A percentile compares a stretch with the other conserved stretches of the same genome.
These are phyloP conservation scores for Penicillium sp. DNA, from an alignment of 2,329 filamentous ascomycete species.

Conservation along the genomic window DNA sequence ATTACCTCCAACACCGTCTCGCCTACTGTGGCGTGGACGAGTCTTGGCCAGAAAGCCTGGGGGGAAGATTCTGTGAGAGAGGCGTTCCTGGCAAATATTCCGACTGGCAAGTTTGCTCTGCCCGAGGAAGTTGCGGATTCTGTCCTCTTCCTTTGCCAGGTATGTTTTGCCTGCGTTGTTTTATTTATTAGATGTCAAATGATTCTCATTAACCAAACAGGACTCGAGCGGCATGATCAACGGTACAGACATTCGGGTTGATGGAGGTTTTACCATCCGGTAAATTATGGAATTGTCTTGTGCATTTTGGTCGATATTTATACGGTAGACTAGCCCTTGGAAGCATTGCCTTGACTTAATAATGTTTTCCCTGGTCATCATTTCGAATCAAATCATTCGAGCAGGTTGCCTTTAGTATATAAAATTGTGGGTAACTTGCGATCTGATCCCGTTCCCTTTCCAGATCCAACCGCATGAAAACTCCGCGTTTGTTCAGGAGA, in stretches of 20 bases:
- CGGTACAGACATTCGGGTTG: constrained; percentile 41
- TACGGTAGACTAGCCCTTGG: not conserved
- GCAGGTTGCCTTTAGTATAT: not conserved
- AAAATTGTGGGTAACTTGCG: no score
- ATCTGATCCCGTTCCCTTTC: no score
- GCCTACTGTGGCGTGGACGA: constrained; percentile 50
- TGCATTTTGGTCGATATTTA: not conserved
- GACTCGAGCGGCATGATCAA: constrained; percentile 45
- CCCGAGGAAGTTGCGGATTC: constrained; percentile 43
- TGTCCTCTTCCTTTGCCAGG: constrained; percentile 41
- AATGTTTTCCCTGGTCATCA: not conserved
- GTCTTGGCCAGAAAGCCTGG: constrained; percentile 46
- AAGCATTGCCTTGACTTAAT: not conserved
- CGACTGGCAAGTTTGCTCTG: constrained; percentile 40
- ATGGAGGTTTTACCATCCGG: constrained; percentile 42
- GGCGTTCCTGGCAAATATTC: constrained; percentile 39
- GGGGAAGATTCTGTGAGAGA: constrained; percentile 36
- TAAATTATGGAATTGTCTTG: constrained; percentile 2
- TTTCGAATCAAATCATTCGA: not conserved
- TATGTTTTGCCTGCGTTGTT: constrained; percentile 12
- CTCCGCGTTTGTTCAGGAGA: no score
- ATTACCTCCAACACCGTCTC: constrained; percentile 49
- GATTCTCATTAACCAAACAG: constrained; percentile 13
- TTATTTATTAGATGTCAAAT: no score
- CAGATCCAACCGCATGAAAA: no score